Evolutionary conservation across 495 filamentous ascomycete genomes (phyloP), one percentile per base, ranked within the genome.

Genomic region (Aspergillus sparsus): DNA sequence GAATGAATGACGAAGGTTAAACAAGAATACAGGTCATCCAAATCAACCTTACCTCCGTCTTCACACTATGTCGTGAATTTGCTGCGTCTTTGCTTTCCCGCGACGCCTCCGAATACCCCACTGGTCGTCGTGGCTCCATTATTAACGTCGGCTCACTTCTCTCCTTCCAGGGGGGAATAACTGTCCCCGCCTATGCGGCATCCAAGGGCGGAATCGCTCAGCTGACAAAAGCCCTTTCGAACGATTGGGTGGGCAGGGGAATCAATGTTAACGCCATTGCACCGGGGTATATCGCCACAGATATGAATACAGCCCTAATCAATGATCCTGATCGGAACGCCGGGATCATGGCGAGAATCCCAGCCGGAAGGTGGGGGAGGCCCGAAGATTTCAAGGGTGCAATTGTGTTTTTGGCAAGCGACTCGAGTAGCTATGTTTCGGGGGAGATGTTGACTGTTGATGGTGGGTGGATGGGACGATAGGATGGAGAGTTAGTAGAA

Each of bases 401-500:
- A 21, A 67, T 70, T 6, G 67, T 79, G 27, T 74, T 77, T 58
- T 57, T 76, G 61, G 77, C 77, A 9, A 72, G 75, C 44, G 62
- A 74, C 70, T 88, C 87, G 16, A 88, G 89, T 67, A 81, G 73
- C n/a, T 94, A 94, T 78, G 87, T 96, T 33, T 88, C 80, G 61
- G 91, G 91, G 12, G 88, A 94, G 71, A 76, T 89, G 0, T 53
- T 92, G 61, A 86, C 88, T 21, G 89, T 96, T 49, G 91, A 95
- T 77, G 91, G 91, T 10, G 91, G 91, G 31, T 94, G 91, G 91
- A 93, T 94, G 91, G 91, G 89, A 2, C 73, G 91, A 77, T 95
- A 76, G 15, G 27, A 27, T 27, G 3, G 21, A 27, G 21, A 27
- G 3, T 27, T 27, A 27, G 21, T 27, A 27, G 21, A 27, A 27